These are phyloP conservation scores for Dillenia suffruticosa DNA, from an alignment of 164 flowering plant genomes.

Conservation along the genomic window DNA sequence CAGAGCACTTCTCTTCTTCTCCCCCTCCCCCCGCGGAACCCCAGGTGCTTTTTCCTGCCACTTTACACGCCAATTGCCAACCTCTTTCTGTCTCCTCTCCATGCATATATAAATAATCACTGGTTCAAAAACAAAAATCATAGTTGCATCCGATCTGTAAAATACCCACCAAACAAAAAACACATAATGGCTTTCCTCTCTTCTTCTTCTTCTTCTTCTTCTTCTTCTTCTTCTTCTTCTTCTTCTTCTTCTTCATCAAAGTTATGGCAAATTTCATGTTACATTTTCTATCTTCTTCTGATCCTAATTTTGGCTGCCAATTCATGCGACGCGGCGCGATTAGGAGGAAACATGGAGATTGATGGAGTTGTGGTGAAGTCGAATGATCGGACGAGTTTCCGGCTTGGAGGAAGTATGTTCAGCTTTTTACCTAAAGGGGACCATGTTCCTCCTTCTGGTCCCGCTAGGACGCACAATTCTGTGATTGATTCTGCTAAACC, in stretches of 20 bases:
- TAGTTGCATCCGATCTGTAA: too few species aligned
- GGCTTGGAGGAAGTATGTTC: conserved; percentile 12
- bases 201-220: not conserved
- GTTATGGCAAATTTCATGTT: not conserved
- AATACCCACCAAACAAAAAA: not conserved
- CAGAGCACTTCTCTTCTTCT: conserved; percentile 5
- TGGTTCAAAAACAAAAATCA: too few species aligned
- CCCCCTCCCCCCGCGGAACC: not conserved
- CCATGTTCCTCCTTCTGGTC: conserved; percentile 34
- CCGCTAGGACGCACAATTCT: conserved; percentile 32
- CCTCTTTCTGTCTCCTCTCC: conserved; percentile 1
- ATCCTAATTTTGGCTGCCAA: conserved; percentile 5
- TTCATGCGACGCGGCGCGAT: conserved; percentile 10
- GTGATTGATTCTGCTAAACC: conserved; percentile 7
- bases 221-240: conserved; percentile 2
- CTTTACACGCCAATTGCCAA: not conserved
- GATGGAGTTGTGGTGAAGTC: not conserved
- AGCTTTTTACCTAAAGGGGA: conserved; percentile 25
- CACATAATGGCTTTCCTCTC: conserved; percentile 2
- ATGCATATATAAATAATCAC: conserved; percentile 14
- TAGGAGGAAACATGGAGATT: not conserved
- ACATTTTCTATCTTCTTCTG: conserved; percentile 1
- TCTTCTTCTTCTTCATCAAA: conserved; percentile 2
- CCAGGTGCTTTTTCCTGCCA: too few species aligned
- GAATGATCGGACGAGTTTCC: conserved; percentile 1